phyloP scores from a whole-genome alignment of 2,329 filamentous ascomycete species.

The Dactylellina parvicollis region DNA sequence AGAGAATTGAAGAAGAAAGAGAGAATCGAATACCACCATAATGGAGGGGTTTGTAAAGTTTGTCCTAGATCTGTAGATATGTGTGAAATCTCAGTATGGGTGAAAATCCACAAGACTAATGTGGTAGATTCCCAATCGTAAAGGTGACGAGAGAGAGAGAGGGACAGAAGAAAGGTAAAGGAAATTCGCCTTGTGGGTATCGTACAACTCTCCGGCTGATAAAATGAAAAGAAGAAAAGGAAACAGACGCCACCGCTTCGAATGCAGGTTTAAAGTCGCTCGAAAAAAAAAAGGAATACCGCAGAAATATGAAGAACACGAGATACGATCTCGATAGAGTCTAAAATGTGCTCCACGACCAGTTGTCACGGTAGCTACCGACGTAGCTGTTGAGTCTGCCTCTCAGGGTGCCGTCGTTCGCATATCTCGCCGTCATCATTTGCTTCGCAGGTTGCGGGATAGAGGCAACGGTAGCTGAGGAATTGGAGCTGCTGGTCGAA shows the following conservation, averaged over 20 bases:
- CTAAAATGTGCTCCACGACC: constrained; percentile 59
- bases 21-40: neutral
- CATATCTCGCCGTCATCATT: constrained; percentile 55
- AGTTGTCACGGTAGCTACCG: constrained; percentile 58
- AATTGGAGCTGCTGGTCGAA: constrained; percentile 56
- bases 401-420: constrained; percentile 40
- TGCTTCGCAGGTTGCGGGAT: constrained; percentile 56
- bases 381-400: constrained; percentile 57
- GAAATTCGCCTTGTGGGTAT: constrained; percentile 45
- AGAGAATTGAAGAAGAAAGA: neutral
- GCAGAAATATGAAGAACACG: neutral
- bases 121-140: no score
- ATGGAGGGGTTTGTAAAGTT: neutral
- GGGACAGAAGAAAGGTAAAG: constrained; percentile 18
- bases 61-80: no score
- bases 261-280: constrained; percentile 27
- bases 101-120: no score
- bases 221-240: constrained; percentile 4
- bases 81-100: no score
- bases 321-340: neutral
- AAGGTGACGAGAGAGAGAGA: neutral
- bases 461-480: constrained; percentile 53
- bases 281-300: constrained; percentile 4
- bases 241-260: constrained; percentile 45
- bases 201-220: constrained; percentile 37